Evolutionary conservation across 2,329 filamentous ascomycete species (phyloP).

Genomic region (Diplodia scrobiculata): DNA sequence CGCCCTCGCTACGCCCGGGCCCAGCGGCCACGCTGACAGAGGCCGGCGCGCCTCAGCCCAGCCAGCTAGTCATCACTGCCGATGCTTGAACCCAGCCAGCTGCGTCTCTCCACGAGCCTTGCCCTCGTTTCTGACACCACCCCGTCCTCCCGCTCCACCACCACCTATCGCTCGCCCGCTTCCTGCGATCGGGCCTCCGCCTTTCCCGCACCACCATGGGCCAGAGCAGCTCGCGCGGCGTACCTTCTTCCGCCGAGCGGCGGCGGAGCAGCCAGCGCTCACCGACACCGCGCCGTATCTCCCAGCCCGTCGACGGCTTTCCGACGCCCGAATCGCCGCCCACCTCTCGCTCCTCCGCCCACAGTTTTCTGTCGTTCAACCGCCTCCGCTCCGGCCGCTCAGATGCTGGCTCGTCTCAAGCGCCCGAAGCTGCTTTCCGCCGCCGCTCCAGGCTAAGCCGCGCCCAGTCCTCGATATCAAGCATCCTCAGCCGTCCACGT

Average conservation of each 20-base stretch:
- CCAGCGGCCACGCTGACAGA: conserved; percentile 3
- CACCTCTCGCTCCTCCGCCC: conserved; percentile 34
- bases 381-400: conserved; percentile 39
- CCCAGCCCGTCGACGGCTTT: conserved; percentile 33
- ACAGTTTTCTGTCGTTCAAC: conserved; percentile 39
- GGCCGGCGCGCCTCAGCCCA: conserved; percentile 7
- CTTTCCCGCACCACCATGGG: conserved; percentile 42
- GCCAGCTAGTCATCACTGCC: conserved; percentile 26
- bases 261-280: conserved; percentile 31
- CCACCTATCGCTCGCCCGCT: conserved; percentile 26
- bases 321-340: conserved; percentile 36
- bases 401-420: conserved; percentile 40
- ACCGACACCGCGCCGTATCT: conserved; percentile 40
- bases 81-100: conserved; percentile 29
- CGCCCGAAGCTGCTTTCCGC: conserved; percentile 33
- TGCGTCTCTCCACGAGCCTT: conserved; percentile 28
- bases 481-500: conserved; percentile 33
- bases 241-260: conserved; percentile 34
- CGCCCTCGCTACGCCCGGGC: conserved; percentile 8
- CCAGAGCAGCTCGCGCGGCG: conserved; percentile 43
- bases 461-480: conserved; percentile 43
- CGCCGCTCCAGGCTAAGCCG: conserved; percentile 41
- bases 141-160: conserved; percentile 24
- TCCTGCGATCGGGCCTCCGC: conserved; percentile 30
- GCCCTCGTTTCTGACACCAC: conserved; percentile 23